phyloP scores from a whole-genome alignment of 2,329 filamentous ascomycete genomes.

The Escovopsis sp. region DNA sequence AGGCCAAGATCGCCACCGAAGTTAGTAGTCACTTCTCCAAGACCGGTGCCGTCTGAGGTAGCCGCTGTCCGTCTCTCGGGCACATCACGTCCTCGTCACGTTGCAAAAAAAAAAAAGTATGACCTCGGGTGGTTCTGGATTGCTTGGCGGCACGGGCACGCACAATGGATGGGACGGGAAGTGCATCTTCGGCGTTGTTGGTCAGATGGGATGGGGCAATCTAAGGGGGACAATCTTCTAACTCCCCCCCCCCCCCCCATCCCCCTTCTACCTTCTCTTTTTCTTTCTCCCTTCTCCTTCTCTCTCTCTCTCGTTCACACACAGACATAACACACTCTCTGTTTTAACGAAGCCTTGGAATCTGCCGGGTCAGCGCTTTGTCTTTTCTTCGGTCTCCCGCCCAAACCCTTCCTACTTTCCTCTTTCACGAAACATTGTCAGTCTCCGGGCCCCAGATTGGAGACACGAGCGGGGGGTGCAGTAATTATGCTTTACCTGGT shows the following conservation, averaged over 20 bases:
- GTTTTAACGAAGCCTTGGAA: conserved; percentile 1
- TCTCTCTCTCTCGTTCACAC: no score
- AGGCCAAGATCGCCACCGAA: conserved; percentile 32
- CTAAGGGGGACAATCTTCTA: conserved; percentile 11
- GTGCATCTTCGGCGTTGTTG: conserved; percentile 9
- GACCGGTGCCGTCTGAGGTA: conserved; percentile 6
- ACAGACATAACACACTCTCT: no score
- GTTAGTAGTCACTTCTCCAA: conserved; percentile 36
- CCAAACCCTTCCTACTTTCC: no score
- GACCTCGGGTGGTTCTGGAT: no score
- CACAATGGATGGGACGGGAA: no score
- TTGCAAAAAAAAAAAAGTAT: no score
- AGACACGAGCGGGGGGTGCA: conserved; percentile 9
- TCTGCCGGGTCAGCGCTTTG: no score
- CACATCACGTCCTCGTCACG: no score
- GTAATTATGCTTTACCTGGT: conserved; percentile 8
- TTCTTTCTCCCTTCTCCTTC: no score
- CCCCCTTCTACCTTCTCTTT: background rate
- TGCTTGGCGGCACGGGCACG: no score
- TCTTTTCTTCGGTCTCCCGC: no score
- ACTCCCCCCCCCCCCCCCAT: conserved; percentile 12
- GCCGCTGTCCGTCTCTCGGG: background rate
- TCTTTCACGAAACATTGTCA: no score
- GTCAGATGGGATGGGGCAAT: conserved; percentile 18
- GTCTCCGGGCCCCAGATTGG: conserved; percentile 14